Evolutionary conservation across 2,329 filamentous ascomycete genomes (phyloP).

Genomic region (Paecilomyces formosus): DNA sequence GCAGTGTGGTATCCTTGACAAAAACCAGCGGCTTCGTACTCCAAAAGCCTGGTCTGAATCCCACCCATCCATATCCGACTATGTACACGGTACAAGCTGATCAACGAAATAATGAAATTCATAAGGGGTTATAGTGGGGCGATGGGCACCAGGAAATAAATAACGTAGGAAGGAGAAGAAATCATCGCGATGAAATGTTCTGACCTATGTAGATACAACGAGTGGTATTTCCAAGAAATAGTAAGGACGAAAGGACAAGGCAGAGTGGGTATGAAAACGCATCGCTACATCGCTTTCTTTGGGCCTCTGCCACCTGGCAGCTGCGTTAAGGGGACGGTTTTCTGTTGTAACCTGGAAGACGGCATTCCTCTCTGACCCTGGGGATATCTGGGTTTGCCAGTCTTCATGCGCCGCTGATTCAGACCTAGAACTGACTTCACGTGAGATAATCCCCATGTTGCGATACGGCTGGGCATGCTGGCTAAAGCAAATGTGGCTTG

Average conservation of each 20-base stretch:
- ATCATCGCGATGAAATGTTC: background rate
- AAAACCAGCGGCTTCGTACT: background rate
- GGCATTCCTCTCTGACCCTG: slow-evolving; percentile 3
- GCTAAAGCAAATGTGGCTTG: slow-evolving; percentile 22
- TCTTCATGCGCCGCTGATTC: background rate
- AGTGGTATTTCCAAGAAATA: background rate
- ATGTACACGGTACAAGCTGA: background rate
- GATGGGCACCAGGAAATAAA: background rate
- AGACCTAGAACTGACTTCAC: slow-evolving; percentile 3
- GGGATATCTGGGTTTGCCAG: slow-evolving; percentile 16
- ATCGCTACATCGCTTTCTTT: slow-evolving; percentile 1
- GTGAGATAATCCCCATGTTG: slow-evolving; percentile 11
- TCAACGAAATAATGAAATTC: too few relatives aligned
- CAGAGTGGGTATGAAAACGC: background rate
- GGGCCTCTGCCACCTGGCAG: background rate
- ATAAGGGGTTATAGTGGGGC: background rate
- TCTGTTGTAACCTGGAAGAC: slow-evolving; percentile 4
- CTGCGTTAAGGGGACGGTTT: background rate
- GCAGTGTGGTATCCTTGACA: too few relatives aligned
- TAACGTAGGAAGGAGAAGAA: background rate
- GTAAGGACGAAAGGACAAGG: background rate
- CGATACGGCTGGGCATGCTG: slow-evolving; percentile 22
- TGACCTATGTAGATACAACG: background rate
- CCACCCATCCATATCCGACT: background rate
- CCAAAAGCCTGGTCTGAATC: background rate